Percentiles rank a stretch among this genome's conserved stretches.
Conservation (phyloP, 352 stramenopile genomes). For the Globisporangium nunn region DNA sequence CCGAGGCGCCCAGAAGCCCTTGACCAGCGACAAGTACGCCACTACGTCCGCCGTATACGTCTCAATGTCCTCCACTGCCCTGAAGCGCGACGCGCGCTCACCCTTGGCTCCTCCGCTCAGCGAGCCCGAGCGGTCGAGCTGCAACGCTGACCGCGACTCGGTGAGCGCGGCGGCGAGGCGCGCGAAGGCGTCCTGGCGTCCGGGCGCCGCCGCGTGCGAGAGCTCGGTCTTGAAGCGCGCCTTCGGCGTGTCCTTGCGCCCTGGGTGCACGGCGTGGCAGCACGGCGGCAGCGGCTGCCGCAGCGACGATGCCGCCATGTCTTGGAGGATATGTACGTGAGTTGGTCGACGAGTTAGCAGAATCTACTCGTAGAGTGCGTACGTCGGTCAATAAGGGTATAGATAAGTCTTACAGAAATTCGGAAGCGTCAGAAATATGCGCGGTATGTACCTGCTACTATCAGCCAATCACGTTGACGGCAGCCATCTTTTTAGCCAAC, state of each 20-base stretch:
- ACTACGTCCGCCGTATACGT: constrained; percentile 24
- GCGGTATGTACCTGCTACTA: too few relatives aligned
- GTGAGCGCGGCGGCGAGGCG: constrained; percentile 35
- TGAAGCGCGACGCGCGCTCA: constrained; percentile 18
- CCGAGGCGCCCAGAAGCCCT: constrained; percentile 30
- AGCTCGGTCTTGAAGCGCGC: constrained; percentile 40
- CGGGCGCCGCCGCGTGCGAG: constrained; percentile 22
- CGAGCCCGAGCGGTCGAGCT: constrained; percentile 14
- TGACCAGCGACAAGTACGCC: constrained; percentile 49
- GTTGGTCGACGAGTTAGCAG: too few relatives aligned
- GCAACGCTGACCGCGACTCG: constrained; percentile 26
- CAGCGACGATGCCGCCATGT: constrained; percentile 16
- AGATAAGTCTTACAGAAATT: too few relatives aligned
- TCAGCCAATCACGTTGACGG: too few relatives aligned
- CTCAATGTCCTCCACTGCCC: constrained; percentile 23
- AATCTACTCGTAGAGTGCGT: too few relatives aligned
- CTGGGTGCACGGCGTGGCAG: constrained; percentile 37
- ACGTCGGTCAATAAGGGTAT: too few relatives aligned
- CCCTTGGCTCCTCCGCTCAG: constrained; percentile 1
- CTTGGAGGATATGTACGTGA: too few relatives aligned
- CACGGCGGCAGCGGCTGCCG: constrained; percentile 39
- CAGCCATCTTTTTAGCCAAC: too few relatives aligned
- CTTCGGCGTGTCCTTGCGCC: constrained; percentile 30
- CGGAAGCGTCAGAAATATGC: too few relatives aligned
- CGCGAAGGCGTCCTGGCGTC: constrained; percentile 23